Conservation (phyloP, 2,329 filamentous ascomycete genomes). For the Blastomyces parvus region DNA sequence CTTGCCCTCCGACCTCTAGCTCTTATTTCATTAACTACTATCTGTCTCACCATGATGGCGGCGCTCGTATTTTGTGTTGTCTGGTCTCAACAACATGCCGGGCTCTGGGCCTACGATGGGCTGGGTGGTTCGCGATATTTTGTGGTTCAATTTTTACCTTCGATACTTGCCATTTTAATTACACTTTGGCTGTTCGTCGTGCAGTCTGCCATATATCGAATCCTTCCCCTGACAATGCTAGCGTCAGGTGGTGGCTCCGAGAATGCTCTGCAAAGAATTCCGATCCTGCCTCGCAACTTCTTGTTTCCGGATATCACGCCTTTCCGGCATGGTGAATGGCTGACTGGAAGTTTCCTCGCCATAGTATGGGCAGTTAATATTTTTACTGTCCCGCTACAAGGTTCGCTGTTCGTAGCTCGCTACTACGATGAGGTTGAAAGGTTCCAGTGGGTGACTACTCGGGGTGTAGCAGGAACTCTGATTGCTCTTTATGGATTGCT, state of each 20-base stretch:
- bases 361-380: constrained; percentile 64
- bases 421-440: constrained; percentile 49
- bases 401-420: constrained; percentile 61
- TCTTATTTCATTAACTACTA: constrained; percentile 49
- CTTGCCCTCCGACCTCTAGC: constrained; percentile 58
- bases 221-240: constrained; percentile 70
- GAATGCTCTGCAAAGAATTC: constrained; percentile 55
- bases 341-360: constrained; percentile 56
- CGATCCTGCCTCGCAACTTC: constrained; percentile 52
- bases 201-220: constrained; percentile 62
- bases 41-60: constrained; percentile 61
- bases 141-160: constrained; percentile 74
- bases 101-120: constrained; percentile 57
- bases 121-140: constrained; percentile 72
- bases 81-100: constrained; percentile 53
- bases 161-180: constrained; percentile 60
- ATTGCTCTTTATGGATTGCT: constrained; percentile 64
- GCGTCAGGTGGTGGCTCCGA: constrained; percentile 51
- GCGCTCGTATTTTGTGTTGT: constrained; percentile 64
- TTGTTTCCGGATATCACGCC: constrained; percentile 59
- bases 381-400: constrained; percentile 72
- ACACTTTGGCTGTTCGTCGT: constrained; percentile 70
- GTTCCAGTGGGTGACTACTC: constrained; percentile 74
- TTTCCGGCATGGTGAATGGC: constrained; percentile 58
- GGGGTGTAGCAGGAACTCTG: constrained; percentile 68